phyloP scores from a whole-genome alignment of 2,329 filamentous ascomycete species.

The Penicillium nordicum region DNA sequence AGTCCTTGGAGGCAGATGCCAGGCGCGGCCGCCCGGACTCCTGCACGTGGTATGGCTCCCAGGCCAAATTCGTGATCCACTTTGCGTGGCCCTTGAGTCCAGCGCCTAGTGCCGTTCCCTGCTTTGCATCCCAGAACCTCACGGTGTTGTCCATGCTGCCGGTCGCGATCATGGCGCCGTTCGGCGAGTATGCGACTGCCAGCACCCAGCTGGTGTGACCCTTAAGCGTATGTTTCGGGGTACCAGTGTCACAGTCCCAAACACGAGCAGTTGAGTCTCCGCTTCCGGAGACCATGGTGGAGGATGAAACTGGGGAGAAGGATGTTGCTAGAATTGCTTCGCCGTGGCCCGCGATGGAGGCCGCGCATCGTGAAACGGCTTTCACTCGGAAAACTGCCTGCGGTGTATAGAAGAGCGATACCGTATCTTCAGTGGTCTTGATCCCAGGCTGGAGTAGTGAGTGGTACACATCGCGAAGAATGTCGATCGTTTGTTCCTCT shows the following conservation, averaged over 20 bases:
- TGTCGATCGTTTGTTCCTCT: conserved; percentile 42
- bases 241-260: conserved; percentile 94
- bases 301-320: conserved; percentile 76
- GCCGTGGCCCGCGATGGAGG: conserved; percentile 84
- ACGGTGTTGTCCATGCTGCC: conserved; percentile 92
- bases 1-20: conserved; percentile 85
- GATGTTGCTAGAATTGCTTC: conserved; percentile 83
- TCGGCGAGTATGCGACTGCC: conserved; percentile 80
- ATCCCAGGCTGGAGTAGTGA: conserved; percentile 50
- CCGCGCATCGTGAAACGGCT: conserved; percentile 83
- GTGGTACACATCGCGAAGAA: conserved; percentile 49
- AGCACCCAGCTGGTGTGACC: conserved; percentile 90
- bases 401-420: conserved; percentile 65
- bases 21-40: conserved; percentile 68
- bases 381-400: conserved; percentile 94
- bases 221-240: conserved; percentile 77
- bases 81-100: conserved; percentile 81
- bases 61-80: conserved; percentile 81
- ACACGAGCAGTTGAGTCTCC: conserved; percentile 89
- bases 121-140: conserved; percentile 82
- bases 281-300: conserved; percentile 78
- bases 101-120: conserved; percentile 68
- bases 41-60: conserved; percentile 92
- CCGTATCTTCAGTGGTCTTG: conserved; percentile 59
- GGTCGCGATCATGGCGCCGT: conserved; percentile 76